Percentiles rank a stretch among this genome's conserved stretches.
Evolutionary conservation across 495 filamentous ascomycete genomes (phyloP).

Genomic region (Chaetomium tenue): DNA sequence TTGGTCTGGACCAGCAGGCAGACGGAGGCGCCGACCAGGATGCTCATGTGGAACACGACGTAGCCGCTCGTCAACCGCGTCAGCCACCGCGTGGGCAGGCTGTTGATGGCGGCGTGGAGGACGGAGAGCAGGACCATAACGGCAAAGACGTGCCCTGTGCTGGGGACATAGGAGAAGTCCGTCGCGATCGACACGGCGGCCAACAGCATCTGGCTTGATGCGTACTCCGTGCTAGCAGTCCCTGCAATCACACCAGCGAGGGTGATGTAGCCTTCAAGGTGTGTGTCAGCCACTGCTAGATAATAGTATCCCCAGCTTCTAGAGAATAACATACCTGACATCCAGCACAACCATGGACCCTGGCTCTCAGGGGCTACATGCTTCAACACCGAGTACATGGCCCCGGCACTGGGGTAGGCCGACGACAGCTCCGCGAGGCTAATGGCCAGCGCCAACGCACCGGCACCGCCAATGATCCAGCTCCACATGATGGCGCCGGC

Average conservation of each 20-base stretch:
- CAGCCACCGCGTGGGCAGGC: slow-evolving; percentile 60
- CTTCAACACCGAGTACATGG: slow-evolving; percentile 52
- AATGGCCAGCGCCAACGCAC: slow-evolving; percentile 62
- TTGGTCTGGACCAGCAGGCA: slow-evolving; percentile 59
- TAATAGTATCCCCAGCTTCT: neutral
- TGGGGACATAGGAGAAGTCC: slow-evolving; percentile 55
- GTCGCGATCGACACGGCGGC: slow-evolving; percentile 63
- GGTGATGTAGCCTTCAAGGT: slow-evolving; percentile 61
- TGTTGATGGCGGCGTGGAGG: slow-evolving; percentile 57
- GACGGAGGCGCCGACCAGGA: slow-evolving; percentile 58
- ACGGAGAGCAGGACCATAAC: slow-evolving; percentile 61
- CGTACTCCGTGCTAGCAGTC: slow-evolving; percentile 65
- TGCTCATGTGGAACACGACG: slow-evolving; percentile 62
- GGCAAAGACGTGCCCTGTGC: slow-evolving; percentile 52
- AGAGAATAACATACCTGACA: slow-evolving; percentile 32
- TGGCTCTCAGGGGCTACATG: slow-evolving; percentile 44
- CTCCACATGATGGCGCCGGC: slow-evolving; percentile 62
- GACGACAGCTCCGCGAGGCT: slow-evolving; percentile 58
- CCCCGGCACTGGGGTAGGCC: slow-evolving; percentile 58
- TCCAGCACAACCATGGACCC: slow-evolving; percentile 50
- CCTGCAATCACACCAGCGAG: slow-evolving; percentile 65
- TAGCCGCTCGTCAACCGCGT: slow-evolving; percentile 64
- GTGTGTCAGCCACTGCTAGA: neutral
- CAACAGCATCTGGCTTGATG: slow-evolving; percentile 64
- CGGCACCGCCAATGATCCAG: slow-evolving; percentile 62